A percentile compares a stretch with the other conserved stretches of the same genome.
Conservation (phyloP, 352 stramenopile species). For the Pythium insidiosum region DNA sequence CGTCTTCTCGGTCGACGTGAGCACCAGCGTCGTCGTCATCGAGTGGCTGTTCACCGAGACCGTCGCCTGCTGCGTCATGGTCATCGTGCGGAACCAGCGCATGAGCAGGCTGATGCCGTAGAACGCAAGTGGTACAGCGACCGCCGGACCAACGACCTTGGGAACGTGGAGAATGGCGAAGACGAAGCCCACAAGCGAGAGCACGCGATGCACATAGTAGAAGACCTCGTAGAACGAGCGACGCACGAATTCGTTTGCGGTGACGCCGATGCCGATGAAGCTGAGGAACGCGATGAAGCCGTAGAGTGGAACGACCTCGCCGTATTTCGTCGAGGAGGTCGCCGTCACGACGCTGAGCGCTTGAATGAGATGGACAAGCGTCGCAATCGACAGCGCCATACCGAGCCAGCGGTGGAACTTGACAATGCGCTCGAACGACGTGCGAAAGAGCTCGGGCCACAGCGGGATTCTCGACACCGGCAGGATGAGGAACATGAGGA, state of each 20-base stretch:
- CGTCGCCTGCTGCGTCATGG: slow-evolving; percentile 33
- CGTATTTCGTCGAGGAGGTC: slow-evolving; percentile 31
- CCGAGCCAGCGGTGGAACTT: slow-evolving; percentile 83
- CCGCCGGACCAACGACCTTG: slow-evolving; percentile 42
- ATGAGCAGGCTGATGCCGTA: slow-evolving; percentile 49
- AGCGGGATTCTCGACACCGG: slow-evolving; percentile 49
- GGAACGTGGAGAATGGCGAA: slow-evolving; percentile 64
- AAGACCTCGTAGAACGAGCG: slow-evolving; percentile 70
- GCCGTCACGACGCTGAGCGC: slow-evolving; percentile 30
- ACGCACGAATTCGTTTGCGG: slow-evolving; percentile 56
- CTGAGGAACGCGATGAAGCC: slow-evolving; percentile 55
- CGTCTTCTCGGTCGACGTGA: slow-evolving; percentile 46
- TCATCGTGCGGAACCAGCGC: slow-evolving; percentile 43
- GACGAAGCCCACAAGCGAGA: slow-evolving; percentile 67
- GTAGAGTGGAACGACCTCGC: slow-evolving; percentile 48
- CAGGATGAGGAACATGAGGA: slow-evolving; percentile 77
- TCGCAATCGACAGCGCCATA: slow-evolving; percentile 40
- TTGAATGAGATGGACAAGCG: slow-evolving; percentile 54
- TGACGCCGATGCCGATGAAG: slow-evolving; percentile 46
- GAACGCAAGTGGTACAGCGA: slow-evolving; percentile 52
- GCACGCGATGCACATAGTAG: slow-evolving; percentile 64
- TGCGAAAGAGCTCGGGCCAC: slow-evolving; percentile 67
- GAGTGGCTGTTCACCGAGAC: slow-evolving; percentile 28
- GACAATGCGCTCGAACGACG: slow-evolving; percentile 72
- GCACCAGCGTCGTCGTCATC: slow-evolving; percentile 41